Conservation (phyloP, 495 filamentous ascomycete genomes). For the Hypoxylon trugodes region DNA sequence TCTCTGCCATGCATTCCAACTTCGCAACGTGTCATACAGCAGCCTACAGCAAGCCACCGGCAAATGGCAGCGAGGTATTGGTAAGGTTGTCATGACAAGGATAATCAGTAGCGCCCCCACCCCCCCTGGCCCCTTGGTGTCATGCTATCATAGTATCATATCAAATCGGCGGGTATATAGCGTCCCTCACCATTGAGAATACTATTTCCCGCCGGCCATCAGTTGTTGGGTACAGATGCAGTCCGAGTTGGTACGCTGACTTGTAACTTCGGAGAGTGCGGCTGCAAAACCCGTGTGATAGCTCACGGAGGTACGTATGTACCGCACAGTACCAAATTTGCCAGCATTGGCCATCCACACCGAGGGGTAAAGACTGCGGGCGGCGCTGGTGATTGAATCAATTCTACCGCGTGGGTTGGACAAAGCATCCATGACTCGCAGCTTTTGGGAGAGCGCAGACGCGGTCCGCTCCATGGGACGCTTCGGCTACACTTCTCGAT, state of each 20-base stretch:
- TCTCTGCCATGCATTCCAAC: conserved; percentile 40
- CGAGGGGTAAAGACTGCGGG: conserved; percentile 24
- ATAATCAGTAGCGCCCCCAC: conserved; percentile 30
- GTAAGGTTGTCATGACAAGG: conserved; percentile 33
- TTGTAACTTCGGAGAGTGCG: conserved; percentile 39
- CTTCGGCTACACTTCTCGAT: conserved; percentile 36
- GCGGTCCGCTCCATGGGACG: conserved; percentile 36
- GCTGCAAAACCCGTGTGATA: conserved; percentile 37
- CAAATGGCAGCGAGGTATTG: conserved; percentile 35
- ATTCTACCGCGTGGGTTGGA: conserved; percentile 34
- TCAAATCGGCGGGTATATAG: conserved; percentile 38
- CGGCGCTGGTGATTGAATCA: no score
- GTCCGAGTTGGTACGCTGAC: conserved; percentile 38
- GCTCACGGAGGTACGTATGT: conserved; percentile 31
- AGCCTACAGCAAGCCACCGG: conserved; percentile 39
- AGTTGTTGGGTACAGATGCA: conserved; percentile 39
- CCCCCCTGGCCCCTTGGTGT: conserved; percentile 25
- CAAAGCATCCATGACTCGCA: conserved; percentile 39
- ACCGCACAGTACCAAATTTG: no score
- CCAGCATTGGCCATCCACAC: conserved; percentile 23
- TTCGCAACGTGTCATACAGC: conserved; percentile 43
- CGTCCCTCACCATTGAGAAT: conserved; percentile 23
- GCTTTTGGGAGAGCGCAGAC: conserved; percentile 16
- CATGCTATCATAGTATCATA: conserved; percentile 24
- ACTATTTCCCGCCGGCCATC: conserved; percentile 23